Conservation (phyloP, 768 basidiomycete species). For the Psilocybe sp. region DNA sequence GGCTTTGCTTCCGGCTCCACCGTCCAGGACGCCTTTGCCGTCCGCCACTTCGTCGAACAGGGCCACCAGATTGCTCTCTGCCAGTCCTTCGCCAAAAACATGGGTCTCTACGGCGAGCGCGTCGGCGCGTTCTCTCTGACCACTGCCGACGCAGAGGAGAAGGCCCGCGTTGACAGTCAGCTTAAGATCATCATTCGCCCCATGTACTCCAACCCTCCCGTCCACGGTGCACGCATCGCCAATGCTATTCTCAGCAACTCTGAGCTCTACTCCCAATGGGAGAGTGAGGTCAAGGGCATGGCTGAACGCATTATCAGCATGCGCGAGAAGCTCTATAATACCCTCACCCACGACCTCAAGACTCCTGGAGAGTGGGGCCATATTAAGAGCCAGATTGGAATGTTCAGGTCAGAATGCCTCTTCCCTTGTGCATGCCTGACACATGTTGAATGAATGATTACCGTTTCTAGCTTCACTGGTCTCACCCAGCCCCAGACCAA, state of each 20-base stretch:
- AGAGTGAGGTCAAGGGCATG: constrained; percentile 92
- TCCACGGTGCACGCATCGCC: constrained; percentile 86
- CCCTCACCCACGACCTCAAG: constrained; percentile 71
- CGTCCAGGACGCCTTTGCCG: constrained; percentile 87
- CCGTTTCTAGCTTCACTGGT: constrained; percentile 72
- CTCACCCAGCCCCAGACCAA: constrained; percentile 77
- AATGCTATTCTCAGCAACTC: constrained; percentile 75
- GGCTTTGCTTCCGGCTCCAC: constrained; percentile 97
- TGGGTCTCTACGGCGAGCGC: constrained; percentile 98
- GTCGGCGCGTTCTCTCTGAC: constrained; percentile 94
- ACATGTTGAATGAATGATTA: constrained; percentile 1
- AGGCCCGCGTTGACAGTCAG: constrained; percentile 87
- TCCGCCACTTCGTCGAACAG: constrained; percentile 88
- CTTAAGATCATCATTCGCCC: constrained; percentile 94
- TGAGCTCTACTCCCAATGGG: constrained; percentile 83
- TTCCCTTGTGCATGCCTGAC: not conserved
- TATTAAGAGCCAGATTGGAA: constrained; percentile 94
- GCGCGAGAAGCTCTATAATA: constrained; percentile 78
- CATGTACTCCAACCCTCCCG: constrained; percentile 97
- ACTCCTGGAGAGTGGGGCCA: constrained; percentile 96
- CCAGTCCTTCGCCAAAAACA: constrained; percentile 99
- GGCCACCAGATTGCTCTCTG: constrained; percentile 89
- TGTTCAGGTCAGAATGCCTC: constrained; percentile 76
- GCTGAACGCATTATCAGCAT: constrained; percentile 92
- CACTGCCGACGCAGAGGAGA: constrained; percentile 67